Percentiles rank a stretch among this genome's conserved stretches.
These are phyloP conservation scores for Blastobotrys indianensis DNA, from an alignment of 1,139 yeast genomes.

Conservation along the genomic window DNA sequence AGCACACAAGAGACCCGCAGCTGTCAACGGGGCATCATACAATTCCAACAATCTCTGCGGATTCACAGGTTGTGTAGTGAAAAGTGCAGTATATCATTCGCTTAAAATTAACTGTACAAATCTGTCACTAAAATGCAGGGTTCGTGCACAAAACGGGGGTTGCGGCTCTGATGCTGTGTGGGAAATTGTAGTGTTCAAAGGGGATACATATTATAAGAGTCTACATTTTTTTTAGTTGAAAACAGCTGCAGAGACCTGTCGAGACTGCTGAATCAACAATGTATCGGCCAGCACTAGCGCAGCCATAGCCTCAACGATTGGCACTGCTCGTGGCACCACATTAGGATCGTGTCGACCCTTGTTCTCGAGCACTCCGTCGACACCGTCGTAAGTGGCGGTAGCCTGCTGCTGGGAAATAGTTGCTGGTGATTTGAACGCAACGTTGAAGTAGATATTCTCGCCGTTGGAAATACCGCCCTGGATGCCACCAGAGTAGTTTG, in stretches of 20 bases:
- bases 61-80: too few relatives aligned
- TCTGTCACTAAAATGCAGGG: too few relatives aligned
- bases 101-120: too few relatives aligned
- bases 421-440: slow-evolving; percentile 97
- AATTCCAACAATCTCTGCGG: too few relatives aligned
- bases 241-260: slow-evolving; percentile 46
- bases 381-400: slow-evolving; percentile 84
- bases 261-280: slow-evolving; percentile 74
- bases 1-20: too few relatives aligned
- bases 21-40: too few relatives aligned
- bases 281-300: slow-evolving; percentile 89
- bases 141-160: too few relatives aligned
- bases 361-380: slow-evolving; percentile 81
- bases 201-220: too few relatives aligned
- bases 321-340: slow-evolving; percentile 97
- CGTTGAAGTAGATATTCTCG: slow-evolving; percentile 86
- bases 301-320: slow-evolving; percentile 97
- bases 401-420: slow-evolving; percentile 90
- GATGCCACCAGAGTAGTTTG: slow-evolving; percentile 94
- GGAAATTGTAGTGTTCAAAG: too few relatives aligned
- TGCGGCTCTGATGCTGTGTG: too few relatives aligned
- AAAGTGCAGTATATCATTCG: too few relatives aligned
- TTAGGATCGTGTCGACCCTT: slow-evolving; percentile 98
- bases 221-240: too few relatives aligned
- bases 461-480: slow-evolving; percentile 98